A percentile compares a stretch with the other conserved stretches of the same genome.
These are phyloP conservation scores for Mucor piriformis DNA, from an alignment of 371 early-diverging fungal species.

Conservation along the genomic window DNA sequence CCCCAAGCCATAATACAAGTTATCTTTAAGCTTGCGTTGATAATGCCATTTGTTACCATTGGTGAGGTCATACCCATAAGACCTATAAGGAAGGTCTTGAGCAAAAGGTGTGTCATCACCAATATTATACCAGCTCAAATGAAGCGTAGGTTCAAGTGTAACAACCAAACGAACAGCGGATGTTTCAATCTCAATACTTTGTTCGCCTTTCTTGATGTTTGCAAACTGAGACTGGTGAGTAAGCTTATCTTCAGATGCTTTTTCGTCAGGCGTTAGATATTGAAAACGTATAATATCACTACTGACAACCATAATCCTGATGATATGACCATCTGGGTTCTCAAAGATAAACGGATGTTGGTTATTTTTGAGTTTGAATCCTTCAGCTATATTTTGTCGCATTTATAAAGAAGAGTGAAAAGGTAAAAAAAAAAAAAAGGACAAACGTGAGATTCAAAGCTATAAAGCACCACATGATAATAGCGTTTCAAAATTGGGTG, in stretches of 20 bases:
- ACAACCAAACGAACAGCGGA: slow-evolving; percentile 20
- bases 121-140: slow-evolving; percentile 25
- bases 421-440: slow-evolving; percentile 6
- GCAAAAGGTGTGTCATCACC: slow-evolving; percentile 40
- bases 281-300: slow-evolving; percentile 26
- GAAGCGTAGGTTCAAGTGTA: slow-evolving; percentile 15
- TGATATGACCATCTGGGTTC: slow-evolving; percentile 23
- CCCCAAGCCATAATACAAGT: slow-evolving; percentile 55
- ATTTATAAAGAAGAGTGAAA: slow-evolving; percentile 17
- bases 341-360: slow-evolving; percentile 32
- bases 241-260: not conserved
- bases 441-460: not conserved
- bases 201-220: not conserved
- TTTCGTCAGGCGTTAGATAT: slow-evolving; percentile 8
- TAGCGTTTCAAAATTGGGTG: slow-evolving; percentile 1
- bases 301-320: slow-evolving; percentile 23
- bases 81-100: slow-evolving; percentile 56
- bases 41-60: slow-evolving; percentile 41
- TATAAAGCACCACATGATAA: not conserved
- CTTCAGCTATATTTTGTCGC: slow-evolving; percentile 35
- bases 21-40: slow-evolving; percentile 26
- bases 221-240: not conserved
- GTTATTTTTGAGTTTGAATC: slow-evolving; percentile 22
- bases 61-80: slow-evolving; percentile 45
- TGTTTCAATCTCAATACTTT: slow-evolving; percentile 19